These are phyloP conservation scores for Cynara cardunculus DNA, from an alignment of 129 eudicot genomes.

Conservation along the genomic window DNA sequence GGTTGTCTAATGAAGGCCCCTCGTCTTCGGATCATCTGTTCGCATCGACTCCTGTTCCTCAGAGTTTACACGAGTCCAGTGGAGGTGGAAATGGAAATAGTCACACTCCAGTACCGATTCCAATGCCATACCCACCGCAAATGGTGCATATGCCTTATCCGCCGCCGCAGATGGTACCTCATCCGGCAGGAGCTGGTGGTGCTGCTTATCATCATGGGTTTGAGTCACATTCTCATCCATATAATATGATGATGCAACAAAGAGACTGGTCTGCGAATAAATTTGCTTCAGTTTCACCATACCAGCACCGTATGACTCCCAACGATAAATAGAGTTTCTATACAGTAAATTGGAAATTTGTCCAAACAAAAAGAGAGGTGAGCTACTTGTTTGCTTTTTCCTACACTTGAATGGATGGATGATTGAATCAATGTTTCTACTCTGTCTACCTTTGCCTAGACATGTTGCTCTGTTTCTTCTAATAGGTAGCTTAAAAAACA, in stretches of 20 bases:
- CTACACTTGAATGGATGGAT: neutral
- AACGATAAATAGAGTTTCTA: slow-evolving; percentile 39
- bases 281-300: slow-evolving; percentile 37
- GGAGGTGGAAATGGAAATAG: slow-evolving; percentile 21
- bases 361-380: slow-evolving; percentile 30
- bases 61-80: slow-evolving; percentile 52
- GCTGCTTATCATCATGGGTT: slow-evolving; percentile 41
- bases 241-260: slow-evolving; percentile 58
- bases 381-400: neutral
- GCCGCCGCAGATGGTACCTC: slow-evolving; percentile 38
- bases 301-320: slow-evolving; percentile 45
- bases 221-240: slow-evolving; percentile 38
- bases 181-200: slow-evolving; percentile 36
- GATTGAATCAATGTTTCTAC: neutral
- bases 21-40: slow-evolving; percentile 61
- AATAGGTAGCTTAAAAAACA: neutral
- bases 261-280: slow-evolving; percentile 63
- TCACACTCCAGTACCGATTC: slow-evolving; percentile 37
- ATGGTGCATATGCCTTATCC: slow-evolving; percentile 54
- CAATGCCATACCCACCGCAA: slow-evolving; percentile 51
- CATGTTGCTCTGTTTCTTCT: neutral
- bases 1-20: slow-evolving; percentile 63
- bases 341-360: slow-evolving; percentile 18
- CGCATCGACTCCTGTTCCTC: slow-evolving; percentile 67
- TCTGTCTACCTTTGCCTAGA: neutral